Conservation (phyloP, 2,329 filamentous ascomycete genomes). For the Hypoxylon sp. region DNA sequence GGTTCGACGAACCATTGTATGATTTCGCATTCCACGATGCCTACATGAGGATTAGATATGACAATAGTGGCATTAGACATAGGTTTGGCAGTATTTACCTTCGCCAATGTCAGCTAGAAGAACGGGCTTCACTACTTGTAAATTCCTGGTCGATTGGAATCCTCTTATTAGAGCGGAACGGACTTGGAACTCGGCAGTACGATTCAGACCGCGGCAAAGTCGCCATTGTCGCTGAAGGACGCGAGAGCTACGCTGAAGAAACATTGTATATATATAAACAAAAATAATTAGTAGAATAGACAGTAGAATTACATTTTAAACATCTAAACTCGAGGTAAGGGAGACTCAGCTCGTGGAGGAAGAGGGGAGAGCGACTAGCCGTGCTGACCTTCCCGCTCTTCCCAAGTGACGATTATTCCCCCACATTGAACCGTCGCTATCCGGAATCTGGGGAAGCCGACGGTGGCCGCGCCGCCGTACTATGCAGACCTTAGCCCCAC, state of each 20-base stretch:
- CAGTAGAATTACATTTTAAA: conserved; percentile 24
- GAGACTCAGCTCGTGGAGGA: conserved; percentile 2
- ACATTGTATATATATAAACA: conserved; percentile 61
- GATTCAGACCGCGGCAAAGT: conserved; percentile 59
- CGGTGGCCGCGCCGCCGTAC: conserved; percentile 37
- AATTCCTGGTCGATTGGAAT: conserved; percentile 66
- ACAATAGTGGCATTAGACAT: background rate
- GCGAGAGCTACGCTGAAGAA: conserved; percentile 67
- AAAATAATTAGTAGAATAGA: conserved; percentile 5
- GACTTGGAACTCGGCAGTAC: conserved; percentile 54
- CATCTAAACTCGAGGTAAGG: background rate
- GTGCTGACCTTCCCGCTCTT: conserved; percentile 32
- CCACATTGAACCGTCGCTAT: conserved; percentile 51
- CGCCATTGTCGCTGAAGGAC: conserved; percentile 67
- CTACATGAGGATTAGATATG: conserved; percentile 62
- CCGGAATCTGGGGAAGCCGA: conserved; percentile 51
- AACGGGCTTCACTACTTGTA: conserved; percentile 80
- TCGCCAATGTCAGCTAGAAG: conserved; percentile 89
- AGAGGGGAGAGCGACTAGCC: conserved; percentile 12
- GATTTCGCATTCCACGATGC: conserved; percentile 97
- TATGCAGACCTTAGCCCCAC: conserved; percentile 12
- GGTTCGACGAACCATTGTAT: conserved; percentile 99
- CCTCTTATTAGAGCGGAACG: conserved; percentile 58
- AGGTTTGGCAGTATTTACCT: conserved; percentile 63
- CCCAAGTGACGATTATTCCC: conserved; percentile 38